A percentile compares a stretch with the other conserved stretches of the same genome.
Evolutionary conservation across 1,284 basidiomycete genomes (phyloP).

Genomic region (Apiotrichum gracile): DNA sequence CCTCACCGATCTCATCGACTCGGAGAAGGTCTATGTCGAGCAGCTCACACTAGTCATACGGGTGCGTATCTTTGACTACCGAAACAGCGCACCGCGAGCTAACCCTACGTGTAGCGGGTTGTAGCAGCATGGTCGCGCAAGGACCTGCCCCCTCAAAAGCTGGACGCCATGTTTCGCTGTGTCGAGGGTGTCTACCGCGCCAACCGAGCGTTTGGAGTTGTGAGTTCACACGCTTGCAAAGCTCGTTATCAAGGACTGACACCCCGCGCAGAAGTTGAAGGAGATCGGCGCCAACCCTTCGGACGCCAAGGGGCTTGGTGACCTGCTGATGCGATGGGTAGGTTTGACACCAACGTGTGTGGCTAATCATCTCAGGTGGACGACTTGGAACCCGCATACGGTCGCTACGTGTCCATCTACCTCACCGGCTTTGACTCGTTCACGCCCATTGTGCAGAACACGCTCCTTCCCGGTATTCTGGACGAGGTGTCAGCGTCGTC

Average conservation of each 20-base stretch:
- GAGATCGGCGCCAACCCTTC: conserved; percentile 90
- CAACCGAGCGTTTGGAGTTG: conserved; percentile 63
- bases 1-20: conserved; percentile 85
- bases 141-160: conserved; percentile 84
- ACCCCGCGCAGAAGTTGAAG: conserved; percentile 66
- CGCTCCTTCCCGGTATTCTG: conserved; percentile 64
- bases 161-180: conserved; percentile 90
- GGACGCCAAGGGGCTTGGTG: conserved; percentile 90
- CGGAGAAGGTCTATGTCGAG: conserved; percentile 89
- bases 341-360: conserved; percentile 24
- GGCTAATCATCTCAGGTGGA: conserved; percentile 60
- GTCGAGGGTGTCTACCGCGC: conserved; percentile 88
- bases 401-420: conserved; percentile 69
- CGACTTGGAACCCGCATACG: conserved; percentile 81
- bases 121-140: conserved; percentile 93
- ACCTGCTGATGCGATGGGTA: conserved; percentile 96
- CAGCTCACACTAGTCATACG: conserved; percentile 83
- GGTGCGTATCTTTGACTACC: conserved; percentile 51
- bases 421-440: conserved; percentile 75
- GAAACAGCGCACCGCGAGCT: background rate
- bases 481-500: conserved; percentile 61
- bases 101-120: conserved; percentile 61
- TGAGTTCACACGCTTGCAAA: conserved; percentile 54
- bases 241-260: conserved; percentile 1
- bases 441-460: conserved; percentile 69